phyloP scores from a whole-genome alignment of 768 basidiomycete species.

The Mycena belliarum region DNA sequence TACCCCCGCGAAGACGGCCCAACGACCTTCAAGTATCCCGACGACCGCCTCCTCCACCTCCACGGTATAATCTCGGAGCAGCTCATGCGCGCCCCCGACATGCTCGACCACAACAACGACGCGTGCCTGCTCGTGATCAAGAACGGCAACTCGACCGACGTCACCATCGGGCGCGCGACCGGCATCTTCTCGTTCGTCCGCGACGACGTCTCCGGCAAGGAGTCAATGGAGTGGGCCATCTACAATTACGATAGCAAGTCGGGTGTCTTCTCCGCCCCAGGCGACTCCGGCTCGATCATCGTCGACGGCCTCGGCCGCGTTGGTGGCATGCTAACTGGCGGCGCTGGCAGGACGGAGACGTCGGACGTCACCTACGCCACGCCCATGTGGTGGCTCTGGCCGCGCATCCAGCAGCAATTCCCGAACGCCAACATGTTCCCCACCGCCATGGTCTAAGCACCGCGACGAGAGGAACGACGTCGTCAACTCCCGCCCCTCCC shows the following conservation, averaged over 20 bases:
- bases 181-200: slow-evolving; percentile 29
- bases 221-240: slow-evolving; percentile 34
- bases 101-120: slow-evolving; percentile 24
- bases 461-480: too few relatives aligned
- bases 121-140: slow-evolving; percentile 37
- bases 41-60: slow-evolving; percentile 28
- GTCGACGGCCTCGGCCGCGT: slow-evolving; percentile 33
- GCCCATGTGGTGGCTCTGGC: too few relatives aligned
- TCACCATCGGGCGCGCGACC: slow-evolving; percentile 30
- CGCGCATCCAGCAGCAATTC: too few relatives aligned
- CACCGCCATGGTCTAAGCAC: too few relatives aligned
- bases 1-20: background rate
- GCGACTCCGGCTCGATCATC: slow-evolving; percentile 43
- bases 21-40: slow-evolving; percentile 30
- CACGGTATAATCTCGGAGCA: slow-evolving; percentile 29
- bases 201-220: background rate
- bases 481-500: too few relatives aligned
- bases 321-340: slow-evolving; percentile 37
- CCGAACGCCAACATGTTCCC: too few relatives aligned
- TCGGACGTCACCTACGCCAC: slow-evolving; percentile 39
- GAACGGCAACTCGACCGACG: slow-evolving; percentile 29
- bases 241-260: slow-evolving; percentile 29
- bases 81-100: slow-evolving; percentile 28
- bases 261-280: slow-evolving; percentile 35
- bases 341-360: slow-evolving; percentile 24